These are phyloP conservation scores for Xylogone sp. DNA, from an alignment of 2,329 filamentous ascomycete species.

Conservation along the genomic window DNA sequence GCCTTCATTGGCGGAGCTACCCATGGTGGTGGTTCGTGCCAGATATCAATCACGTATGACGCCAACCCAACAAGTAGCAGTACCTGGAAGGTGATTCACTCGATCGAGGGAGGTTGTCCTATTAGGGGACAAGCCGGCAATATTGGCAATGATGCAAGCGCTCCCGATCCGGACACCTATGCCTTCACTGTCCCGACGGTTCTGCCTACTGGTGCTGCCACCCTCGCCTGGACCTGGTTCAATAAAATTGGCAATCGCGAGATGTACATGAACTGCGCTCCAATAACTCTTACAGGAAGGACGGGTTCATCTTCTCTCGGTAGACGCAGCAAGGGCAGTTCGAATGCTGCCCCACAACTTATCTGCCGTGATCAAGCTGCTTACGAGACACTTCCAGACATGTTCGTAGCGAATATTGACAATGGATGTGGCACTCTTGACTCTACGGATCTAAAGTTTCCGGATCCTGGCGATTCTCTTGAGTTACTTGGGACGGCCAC, in stretches of 20 bases:
- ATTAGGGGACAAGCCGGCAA: constrained; percentile 55
- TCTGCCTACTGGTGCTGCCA: constrained; percentile 72
- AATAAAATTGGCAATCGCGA: constrained; percentile 91
- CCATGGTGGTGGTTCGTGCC: constrained; percentile 91
- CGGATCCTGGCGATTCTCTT: constrained; percentile 58
- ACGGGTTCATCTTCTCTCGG: constrained; percentile 36
- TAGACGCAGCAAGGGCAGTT: constrained; percentile 43
- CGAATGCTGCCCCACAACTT: no score
- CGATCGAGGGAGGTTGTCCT: constrained; percentile 82
- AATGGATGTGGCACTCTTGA: constrained; percentile 54
- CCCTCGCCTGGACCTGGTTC: constrained; percentile 91
- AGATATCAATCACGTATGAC: constrained; percentile 82
- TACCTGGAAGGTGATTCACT: constrained; percentile 86
- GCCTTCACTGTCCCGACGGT: constrained; percentile 68
- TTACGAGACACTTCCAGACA: constrained; percentile 62
- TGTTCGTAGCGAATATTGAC: constrained; percentile 70
- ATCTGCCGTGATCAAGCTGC: constrained; percentile 46
- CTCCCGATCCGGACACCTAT: constrained; percentile 52
- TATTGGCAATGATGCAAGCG: constrained; percentile 42
- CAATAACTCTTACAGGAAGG: constrained; percentile 64
- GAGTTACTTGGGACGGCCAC: constrained; percentile 33
- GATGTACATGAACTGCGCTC: constrained; percentile 96
- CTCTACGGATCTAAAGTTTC: constrained; percentile 57
- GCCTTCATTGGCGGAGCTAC: constrained; percentile 68
- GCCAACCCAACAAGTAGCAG: constrained; percentile 59